phyloP scores from a whole-genome alignment of 768 basidiomycete species.

The Tulasnella sp. region DNA sequence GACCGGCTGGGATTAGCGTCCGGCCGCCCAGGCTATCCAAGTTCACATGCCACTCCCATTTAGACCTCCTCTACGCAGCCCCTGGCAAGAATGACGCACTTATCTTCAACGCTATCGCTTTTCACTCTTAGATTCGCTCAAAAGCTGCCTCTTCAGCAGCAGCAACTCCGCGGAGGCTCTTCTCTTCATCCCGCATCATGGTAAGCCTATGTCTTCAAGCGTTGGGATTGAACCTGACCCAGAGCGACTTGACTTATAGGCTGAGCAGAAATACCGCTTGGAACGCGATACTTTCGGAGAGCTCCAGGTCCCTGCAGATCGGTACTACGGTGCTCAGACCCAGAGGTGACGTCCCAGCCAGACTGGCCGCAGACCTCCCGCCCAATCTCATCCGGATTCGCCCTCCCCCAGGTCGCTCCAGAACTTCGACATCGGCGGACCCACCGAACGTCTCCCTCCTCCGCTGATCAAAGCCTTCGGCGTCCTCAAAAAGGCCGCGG shows the following conservation, averaged over 20 bases:
- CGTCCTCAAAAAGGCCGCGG: conserved; percentile 95
- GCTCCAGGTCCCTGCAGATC: conserved; percentile 80
- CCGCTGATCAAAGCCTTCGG: conserved; percentile 99
- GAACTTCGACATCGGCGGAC: conserved; percentile 98
- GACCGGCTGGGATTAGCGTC: not conserved
- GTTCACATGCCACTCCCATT: conserved; percentile 14
- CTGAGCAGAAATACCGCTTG: conserved; percentile 51
- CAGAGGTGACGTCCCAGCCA: conserved; percentile 63
- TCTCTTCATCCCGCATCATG: conserved; percentile 31
- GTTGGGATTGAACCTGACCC: not conserved
- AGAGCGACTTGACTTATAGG: not conserved
- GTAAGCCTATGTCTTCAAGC: not conserved
- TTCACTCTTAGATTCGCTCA: not conserved
- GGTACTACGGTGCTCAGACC: conserved; percentile 99
- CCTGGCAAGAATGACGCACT: conserved; percentile 5
- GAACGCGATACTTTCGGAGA: conserved; percentile 98
- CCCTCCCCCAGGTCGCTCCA: conserved; percentile 69
- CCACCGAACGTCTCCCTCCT: conserved; percentile 86
- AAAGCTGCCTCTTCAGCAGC: conserved; percentile 22
- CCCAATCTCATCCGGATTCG: not conserved
- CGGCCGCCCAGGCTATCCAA: not conserved
- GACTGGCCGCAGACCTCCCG: not conserved
- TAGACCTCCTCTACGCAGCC: not conserved
- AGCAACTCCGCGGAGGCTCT: conserved; percentile 29
- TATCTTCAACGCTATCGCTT: not conserved